A percentile compares a stretch with the other conserved stretches of the same genome.
phyloP scores from a whole-genome alignment of 2,329 filamentous ascomycete genomes.

The Venturia aucupariae region DNA sequence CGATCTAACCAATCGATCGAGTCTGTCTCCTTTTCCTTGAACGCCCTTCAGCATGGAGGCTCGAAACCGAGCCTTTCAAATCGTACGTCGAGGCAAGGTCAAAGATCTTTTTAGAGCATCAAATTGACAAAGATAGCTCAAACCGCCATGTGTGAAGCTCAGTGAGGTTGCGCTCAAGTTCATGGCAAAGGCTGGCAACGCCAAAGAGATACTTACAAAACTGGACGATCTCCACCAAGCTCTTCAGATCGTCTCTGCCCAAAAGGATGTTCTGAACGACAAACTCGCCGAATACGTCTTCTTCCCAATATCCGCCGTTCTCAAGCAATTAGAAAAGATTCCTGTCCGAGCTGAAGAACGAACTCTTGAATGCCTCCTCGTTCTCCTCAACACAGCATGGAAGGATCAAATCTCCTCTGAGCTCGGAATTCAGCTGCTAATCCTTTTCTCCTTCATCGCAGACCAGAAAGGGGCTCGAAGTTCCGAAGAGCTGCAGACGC shows the following conservation, averaged over 20 bases:
- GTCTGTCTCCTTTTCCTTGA: background rate
- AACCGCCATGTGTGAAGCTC: conserved; percentile 49
- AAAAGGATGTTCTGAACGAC: conserved; percentile 51
- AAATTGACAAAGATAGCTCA: conserved; percentile 36
- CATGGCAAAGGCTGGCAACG: conserved; percentile 35
- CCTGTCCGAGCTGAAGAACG: conserved; percentile 66
- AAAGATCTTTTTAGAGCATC: background rate
- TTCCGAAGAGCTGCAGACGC: conserved; percentile 65
- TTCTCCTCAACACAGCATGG: conserved; percentile 75
- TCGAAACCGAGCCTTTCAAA: conserved; percentile 13
- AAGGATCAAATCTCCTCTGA: conserved; percentile 58
- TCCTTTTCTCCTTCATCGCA: conserved; percentile 72
- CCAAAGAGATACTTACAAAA: conserved; percentile 38
- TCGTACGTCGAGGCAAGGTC: background rate
- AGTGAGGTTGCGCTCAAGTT: conserved; percentile 45
- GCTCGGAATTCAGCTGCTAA: conserved; percentile 74
- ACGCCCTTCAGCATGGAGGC: conserved; percentile 8
- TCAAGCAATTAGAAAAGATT: conserved; percentile 61
- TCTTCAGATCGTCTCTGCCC: conserved; percentile 27
- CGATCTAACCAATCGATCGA: background rate
- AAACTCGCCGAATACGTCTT: conserved; percentile 91
- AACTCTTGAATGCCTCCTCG: conserved; percentile 62
- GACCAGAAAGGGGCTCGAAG: conserved; percentile 51
- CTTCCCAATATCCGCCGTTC: conserved; percentile 81
- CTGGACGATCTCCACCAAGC: conserved; percentile 38